A percentile compares a stretch with the other conserved stretches of the same genome.
Conservation (phyloP, 163 green algal genomes). For the Coccomyxa subellipsoidea region DNA sequence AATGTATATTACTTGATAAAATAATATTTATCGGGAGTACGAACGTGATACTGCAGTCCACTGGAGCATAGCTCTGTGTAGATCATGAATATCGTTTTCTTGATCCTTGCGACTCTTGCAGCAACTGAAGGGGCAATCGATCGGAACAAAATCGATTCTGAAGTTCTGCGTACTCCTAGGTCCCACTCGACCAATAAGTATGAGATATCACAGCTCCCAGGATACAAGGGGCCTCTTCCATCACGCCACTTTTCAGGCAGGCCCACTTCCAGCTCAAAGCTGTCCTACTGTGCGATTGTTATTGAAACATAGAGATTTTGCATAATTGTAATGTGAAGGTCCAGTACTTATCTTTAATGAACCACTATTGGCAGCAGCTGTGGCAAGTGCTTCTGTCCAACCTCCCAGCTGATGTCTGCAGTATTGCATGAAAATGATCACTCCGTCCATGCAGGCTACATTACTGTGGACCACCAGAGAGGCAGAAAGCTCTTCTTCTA, state of each 20-base stretch:
- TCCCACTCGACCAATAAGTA: neutral
- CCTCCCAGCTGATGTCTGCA: too few relatives aligned
- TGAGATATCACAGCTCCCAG: neutral
- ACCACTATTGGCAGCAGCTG: too few relatives aligned
- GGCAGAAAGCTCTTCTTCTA: conserved; percentile 45
- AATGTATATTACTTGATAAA: neutral
- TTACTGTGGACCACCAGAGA: conserved; percentile 36
- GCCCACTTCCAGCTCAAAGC: too few relatives aligned
- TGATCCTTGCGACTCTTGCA: neutral
- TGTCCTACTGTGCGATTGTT: too few relatives aligned
- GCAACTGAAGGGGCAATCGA: neutral
- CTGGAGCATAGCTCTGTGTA: neutral
- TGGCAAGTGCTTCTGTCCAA: too few relatives aligned
- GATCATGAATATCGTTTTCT: neutral
- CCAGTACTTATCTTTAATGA: too few relatives aligned
- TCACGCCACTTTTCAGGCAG: neutral
- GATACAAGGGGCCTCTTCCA: neutral
- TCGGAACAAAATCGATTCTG: neutral
- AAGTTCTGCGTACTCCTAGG: neutral
- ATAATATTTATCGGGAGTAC: neutral
- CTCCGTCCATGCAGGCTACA: conserved; percentile 24
- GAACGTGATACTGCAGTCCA: neutral
- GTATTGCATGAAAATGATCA: too few relatives aligned
- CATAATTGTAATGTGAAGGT: too few relatives aligned
- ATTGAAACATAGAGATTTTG: too few relatives aligned